phyloP scores from a whole-genome alignment of 2,329 filamentous ascomycete species.

The Fusarium begoniae region DNA sequence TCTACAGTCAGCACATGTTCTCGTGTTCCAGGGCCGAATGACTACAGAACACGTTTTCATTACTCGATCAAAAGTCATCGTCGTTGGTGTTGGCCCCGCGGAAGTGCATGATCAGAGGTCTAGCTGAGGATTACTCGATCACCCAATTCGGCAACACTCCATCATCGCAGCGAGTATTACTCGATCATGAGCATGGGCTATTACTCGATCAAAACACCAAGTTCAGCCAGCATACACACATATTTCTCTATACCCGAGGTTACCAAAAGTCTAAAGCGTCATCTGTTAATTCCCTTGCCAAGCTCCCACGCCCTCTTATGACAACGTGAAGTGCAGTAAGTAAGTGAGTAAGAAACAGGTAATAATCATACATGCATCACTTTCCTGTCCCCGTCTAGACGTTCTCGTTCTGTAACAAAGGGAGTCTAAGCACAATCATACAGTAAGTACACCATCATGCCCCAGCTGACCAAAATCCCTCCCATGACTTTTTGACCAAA shows the following conservation, averaged over 20 bases:
- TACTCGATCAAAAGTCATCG: constrained; percentile 21
- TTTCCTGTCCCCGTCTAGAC: constrained; percentile 11
- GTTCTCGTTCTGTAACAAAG: constrained; percentile 17
- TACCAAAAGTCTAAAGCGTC: constrained; percentile 8
- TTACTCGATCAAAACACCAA: constrained; percentile 31
- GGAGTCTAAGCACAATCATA: constrained; percentile 28
- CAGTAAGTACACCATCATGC: constrained; percentile 34
- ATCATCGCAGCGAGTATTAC: background rate
- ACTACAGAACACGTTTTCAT: constrained; percentile 23
- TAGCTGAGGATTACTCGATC: constrained; percentile 11
- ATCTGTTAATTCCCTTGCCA: background rate
- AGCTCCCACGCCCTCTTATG: background rate
- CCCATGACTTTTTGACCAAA: background rate
- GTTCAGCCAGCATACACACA: background rate
- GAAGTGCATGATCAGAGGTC: constrained; percentile 7
- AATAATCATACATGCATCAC: constrained; percentile 38
- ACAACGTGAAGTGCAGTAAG: constrained; percentile 11
- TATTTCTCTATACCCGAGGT: background rate
- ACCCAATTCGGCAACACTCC: constrained; percentile 7
- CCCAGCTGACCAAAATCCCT: constrained; percentile 8
- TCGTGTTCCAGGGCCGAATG: constrained; percentile 5
- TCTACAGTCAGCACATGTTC: constrained; percentile 13
- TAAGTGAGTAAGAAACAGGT: constrained; percentile 24
- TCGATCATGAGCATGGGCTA: background rate
- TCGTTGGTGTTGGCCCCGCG: constrained; percentile 5